These are phyloP conservation scores for Fusarium sambucinum DNA, from an alignment of 2,329 filamentous ascomycete genomes.

Conservation along the genomic window DNA sequence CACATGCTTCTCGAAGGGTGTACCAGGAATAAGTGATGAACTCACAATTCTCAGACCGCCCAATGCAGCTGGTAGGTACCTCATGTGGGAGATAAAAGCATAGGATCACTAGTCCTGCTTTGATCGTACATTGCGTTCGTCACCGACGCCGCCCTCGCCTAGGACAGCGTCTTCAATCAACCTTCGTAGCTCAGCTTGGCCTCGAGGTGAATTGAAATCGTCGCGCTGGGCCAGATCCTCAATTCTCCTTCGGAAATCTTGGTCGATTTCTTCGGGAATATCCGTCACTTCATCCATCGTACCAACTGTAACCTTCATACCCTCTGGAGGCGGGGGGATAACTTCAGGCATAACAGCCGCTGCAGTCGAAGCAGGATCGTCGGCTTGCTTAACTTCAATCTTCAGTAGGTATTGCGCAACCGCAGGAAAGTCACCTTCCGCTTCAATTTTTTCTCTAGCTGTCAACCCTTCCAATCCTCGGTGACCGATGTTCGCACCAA, in stretches of 20 bases:
- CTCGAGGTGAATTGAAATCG: constrained; percentile 84
- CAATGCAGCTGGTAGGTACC: constrained; percentile 63
- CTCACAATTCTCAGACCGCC: constrained; percentile 67
- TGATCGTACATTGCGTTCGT: constrained; percentile 73
- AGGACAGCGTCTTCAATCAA: constrained; percentile 84
- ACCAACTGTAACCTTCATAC: constrained; percentile 81
- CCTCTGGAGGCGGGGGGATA: constrained; percentile 77
- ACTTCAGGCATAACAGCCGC: constrained; percentile 51
- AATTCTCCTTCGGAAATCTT: constrained; percentile 86
- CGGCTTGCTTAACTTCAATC: constrained; percentile 43
- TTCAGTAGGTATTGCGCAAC: constrained; percentile 38
- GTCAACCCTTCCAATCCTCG: constrained; percentile 81
- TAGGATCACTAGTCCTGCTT: constrained; percentile 67
- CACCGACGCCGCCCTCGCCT: constrained; percentile 71
- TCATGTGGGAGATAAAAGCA: constrained; percentile 70
- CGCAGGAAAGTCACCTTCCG: constrained; percentile 43
- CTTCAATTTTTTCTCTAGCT: constrained; percentile 79
- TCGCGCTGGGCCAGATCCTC: constrained; percentile 86
- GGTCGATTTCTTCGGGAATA: constrained; percentile 75
- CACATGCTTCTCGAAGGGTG: constrained; percentile 62
- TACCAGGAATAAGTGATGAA: constrained; percentile 61
- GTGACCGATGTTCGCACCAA: constrained; percentile 75
- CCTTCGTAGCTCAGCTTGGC: constrained; percentile 81
- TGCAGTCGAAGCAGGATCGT: constrained; percentile 48
- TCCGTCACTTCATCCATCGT: constrained; percentile 75